Conservation (phyloP, 169 alveolate species). For the Eimeria falciformis region DNA sequence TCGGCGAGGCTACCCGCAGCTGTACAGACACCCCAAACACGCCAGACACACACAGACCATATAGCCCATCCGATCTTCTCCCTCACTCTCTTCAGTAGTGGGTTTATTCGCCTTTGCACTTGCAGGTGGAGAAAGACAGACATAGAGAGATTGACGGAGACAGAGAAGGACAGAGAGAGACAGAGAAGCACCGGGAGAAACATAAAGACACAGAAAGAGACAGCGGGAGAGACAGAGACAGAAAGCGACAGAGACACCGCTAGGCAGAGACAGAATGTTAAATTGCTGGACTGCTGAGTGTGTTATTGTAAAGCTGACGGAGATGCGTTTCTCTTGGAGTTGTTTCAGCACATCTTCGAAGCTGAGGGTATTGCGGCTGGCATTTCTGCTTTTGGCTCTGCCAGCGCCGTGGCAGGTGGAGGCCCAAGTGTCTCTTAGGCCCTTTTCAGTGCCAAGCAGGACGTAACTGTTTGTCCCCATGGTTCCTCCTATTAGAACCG, state of each 20-base stretch:
- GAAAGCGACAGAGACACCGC: background rate
- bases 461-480: conserved; percentile 94
- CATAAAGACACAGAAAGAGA: too few species aligned
- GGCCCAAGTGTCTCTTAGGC: conserved; percentile 90
- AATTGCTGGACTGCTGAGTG: background rate
- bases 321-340: conserved; percentile 82
- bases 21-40: conserved; percentile 20
- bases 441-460: conserved; percentile 90
- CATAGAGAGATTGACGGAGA: too few species aligned
- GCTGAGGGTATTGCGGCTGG: conserved; percentile 85
- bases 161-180: background rate
- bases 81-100: too few species aligned
- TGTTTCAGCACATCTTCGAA: conserved; percentile 85
- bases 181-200: background rate
- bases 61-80: too few species aligned
- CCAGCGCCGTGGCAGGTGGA: conserved; percentile 95
- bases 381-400: conserved; percentile 88
- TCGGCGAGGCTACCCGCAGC: conserved; percentile 93
- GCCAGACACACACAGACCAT: background rate
- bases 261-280: background rate
- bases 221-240: background rate
- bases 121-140: background rate
- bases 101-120: too few species aligned
- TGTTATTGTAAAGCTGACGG: conserved; percentile 7
- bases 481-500: conserved; percentile 93